A percentile compares a stretch with the other conserved stretches of the same genome.
Conservation (phyloP, 1,139 yeast genomes). For the Waltiozyma sp. region DNA sequence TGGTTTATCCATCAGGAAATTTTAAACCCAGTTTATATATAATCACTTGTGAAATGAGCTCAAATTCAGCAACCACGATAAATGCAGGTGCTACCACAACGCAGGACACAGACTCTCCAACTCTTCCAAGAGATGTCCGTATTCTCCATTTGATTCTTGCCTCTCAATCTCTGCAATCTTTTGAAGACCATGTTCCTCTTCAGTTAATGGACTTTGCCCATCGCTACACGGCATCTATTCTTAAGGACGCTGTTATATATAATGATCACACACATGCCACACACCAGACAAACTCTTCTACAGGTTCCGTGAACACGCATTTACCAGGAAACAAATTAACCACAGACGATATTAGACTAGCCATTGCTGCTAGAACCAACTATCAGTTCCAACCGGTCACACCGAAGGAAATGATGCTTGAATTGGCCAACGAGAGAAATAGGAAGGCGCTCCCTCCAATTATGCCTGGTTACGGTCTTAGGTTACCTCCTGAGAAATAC, state of each 20-base stretch:
- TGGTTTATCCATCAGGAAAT: too few species aligned
- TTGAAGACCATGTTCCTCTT: conserved; percentile 90
- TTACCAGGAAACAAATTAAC: conserved; percentile 34
- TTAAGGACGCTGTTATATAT: conserved; percentile 82
- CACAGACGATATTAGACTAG: conserved; percentile 84
- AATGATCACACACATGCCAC: conserved; percentile 62
- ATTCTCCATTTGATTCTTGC: conserved; percentile 83
- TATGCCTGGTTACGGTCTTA: conserved; percentile 83
- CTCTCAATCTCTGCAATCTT: conserved; percentile 83
- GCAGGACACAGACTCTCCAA: conserved; percentile 8
- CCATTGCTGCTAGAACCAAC: conserved; percentile 86
- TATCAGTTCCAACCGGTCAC: conserved; percentile 89
- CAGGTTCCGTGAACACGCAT: conserved; percentile 27
- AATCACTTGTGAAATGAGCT: too few species aligned
- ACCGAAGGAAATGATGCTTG: conserved; percentile 81
- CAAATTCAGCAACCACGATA: too few species aligned
- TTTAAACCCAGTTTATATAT: too few species aligned
- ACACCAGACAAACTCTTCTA: conserved; percentile 3
- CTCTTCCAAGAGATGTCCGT: conserved; percentile 82
- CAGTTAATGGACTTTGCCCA: conserved; percentile 96
- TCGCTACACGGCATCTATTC: conserved; percentile 70
- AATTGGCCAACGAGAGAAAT: conserved; percentile 86
- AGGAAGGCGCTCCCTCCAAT: conserved; percentile 86
- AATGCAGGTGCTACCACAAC: too few species aligned
- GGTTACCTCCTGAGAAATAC: conserved; percentile 95